Evolutionary conservation across 2,329 filamentous ascomycete genomes (phyloP), one percentile per base, ranked within the genome.

Genomic region (Claviceps capensis): DNA sequence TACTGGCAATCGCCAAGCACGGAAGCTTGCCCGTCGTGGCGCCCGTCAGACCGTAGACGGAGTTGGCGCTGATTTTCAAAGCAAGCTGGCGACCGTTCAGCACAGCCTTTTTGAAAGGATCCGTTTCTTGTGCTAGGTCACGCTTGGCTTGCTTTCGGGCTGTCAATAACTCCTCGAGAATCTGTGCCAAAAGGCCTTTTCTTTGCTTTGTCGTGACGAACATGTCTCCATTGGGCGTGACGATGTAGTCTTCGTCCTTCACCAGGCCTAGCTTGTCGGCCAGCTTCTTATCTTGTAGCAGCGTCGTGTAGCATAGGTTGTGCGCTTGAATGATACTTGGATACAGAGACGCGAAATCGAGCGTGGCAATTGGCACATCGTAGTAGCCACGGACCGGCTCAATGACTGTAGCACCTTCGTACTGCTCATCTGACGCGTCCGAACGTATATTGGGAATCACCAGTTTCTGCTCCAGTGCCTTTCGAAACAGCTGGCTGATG

Each of bases 241-340:
- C 79, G 55, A 97, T 95, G 65, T 97, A 98, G 66, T 98, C 93
- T 53, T 94, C 87, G 56, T 91, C 90, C 66, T 94, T 90, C 62
- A 83, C 81, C 53, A 97, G 71, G 1, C 77, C 74, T 41, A 93
- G 78, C 54, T 83, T 86, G 54, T 94, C 86, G 4, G 95, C 78
- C 1, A 79, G 82, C 30, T 72, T 79, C 66, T 88, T 88, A 52
- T 64, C 63, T 17, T 23, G 40, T 65, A 97, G 71, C 36, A 97
- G 73, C 0, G 93, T 98, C 0, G 93, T 98, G 66, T 98, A 98
- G 68, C 93, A 98, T 22, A 98, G 79, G 60, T 98, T 98, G 70
- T 98, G 93, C 0, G 93, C 93, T 70, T 97, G 91, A 67, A 98
- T 98, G 63, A 98, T 98, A 72, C 90, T 96, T 22, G 93, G 93